Evolutionary conservation across 805 yeast species (phyloP), one percentile per base, ranked within the genome.

Genomic region (Brettanomyces nanus): DNA sequence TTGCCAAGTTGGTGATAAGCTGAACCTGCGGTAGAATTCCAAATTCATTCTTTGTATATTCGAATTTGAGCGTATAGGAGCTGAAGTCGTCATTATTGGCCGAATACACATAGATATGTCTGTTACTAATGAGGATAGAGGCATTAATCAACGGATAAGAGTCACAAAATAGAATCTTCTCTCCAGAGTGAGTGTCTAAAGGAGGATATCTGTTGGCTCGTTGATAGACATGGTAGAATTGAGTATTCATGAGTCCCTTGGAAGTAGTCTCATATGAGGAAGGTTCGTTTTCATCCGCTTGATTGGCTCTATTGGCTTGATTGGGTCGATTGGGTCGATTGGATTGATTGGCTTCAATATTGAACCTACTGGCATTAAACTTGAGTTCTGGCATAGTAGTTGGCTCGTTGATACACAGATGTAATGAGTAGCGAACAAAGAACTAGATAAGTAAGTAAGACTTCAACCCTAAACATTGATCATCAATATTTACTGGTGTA

Each of bases 41-140:
- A 21, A 50, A 33, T 34, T 52, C 43, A 34, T 58, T 51, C 10
- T 43, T 31, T 6, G 44, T 42, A 27, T 68, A 56, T 2, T 71
- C 75, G 40, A 80, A 73, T 40, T 75, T 72, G 30, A 73, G 62
- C 2, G 79, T 69, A 11, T 71, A 54, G 0, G 92, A 86, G 2
- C 68, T 58, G 22, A 66, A 62, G 46, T 83, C 85, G 10, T 72
- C 70, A 1, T 86, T 71, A 38, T 66, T 63, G 52, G 79, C 81
- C 38, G 71, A 66, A 89, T 95, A 87, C 5, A 80, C 78, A 48
- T 73, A 68, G 17, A 81, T 67, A 26, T 73, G 63, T 19, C 66
- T 58, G n/a, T 63, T 66, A 13, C 74, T 66, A 4, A 73, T 58
- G 3, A 59, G 44, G 10, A 60, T 45, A 1, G 30, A 36, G 6